Percentiles rank a stretch among this genome's conserved stretches.
Evolutionary conservation across 331 rosid genomes (phyloP).

Genomic region (Pyrus hybrid): DNA sequence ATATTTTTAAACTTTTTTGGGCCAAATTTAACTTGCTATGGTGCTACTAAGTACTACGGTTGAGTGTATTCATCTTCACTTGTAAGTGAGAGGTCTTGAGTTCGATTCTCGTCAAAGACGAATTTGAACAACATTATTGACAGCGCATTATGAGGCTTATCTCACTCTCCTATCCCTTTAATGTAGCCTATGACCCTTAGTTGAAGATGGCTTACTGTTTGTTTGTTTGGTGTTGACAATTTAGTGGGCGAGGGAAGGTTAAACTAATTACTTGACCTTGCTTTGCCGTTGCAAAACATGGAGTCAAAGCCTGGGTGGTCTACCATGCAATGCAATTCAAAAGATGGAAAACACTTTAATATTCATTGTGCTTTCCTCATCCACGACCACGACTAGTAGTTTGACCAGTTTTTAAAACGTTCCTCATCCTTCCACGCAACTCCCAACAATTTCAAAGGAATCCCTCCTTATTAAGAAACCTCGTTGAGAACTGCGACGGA

Average conservation of each 20-base stretch:
- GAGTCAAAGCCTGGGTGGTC: no score
- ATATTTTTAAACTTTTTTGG: no score
- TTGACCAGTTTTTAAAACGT: not conserved
- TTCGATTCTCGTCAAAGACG: no score
- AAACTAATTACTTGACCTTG: not conserved
- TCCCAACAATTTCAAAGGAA: not conserved
- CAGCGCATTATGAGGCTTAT: no score
- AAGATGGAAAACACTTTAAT: not conserved
- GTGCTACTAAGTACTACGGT: fast-evolving
- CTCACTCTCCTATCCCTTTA: no score
- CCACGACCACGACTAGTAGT: not conserved
- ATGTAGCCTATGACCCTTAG: not conserved
- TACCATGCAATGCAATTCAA: not conserved
- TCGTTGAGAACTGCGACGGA: not conserved
- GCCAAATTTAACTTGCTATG: no score
- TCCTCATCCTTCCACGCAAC: not conserved
- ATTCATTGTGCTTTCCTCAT: not conserved
- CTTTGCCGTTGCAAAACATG: no score
- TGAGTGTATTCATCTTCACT: no score
- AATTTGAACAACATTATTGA: no score
- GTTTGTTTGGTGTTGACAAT: not conserved
- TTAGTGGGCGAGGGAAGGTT: not conserved
- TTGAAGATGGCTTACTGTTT: not conserved
- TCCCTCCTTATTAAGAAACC: not conserved
- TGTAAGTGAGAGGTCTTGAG: no score